Percentiles rank a stretch among this genome's conserved stretches.
These are phyloP conservation scores for Yamadazyma spencermartinsiae DNA, from an alignment of 1,139 yeast genomes.

Conservation along the genomic window DNA sequence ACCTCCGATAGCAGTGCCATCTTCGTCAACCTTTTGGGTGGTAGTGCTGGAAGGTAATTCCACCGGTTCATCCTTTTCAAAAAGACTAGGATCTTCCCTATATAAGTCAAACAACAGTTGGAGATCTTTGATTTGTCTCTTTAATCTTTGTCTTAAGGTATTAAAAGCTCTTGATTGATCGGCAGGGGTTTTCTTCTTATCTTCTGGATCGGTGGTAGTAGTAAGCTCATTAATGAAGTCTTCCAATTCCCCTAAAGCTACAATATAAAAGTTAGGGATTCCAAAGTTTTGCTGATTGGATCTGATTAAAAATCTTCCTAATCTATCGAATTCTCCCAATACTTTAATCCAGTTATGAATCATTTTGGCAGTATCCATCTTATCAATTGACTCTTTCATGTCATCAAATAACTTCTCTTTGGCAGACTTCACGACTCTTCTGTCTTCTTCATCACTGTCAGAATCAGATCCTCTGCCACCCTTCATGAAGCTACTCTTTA, in stretches of 20 bases:
- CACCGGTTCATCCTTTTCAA: slow-evolving; percentile 55
- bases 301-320: slow-evolving; percentile 65
- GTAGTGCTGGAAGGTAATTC: slow-evolving; percentile 24
- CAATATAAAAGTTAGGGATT: slow-evolving; percentile 72
- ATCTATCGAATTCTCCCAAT: slow-evolving; percentile 74
- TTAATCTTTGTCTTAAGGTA: slow-evolving; percentile 84
- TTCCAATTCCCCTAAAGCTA: slow-evolving; percentile 71
- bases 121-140: slow-evolving; percentile 73
- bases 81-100: slow-evolving; percentile 70
- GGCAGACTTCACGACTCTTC: slow-evolving; percentile 88
- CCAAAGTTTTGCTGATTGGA: slow-evolving; percentile 72
- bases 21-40: slow-evolving; percentile 21
- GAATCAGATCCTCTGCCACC: slow-evolving; percentile 50
- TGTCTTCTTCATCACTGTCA: slow-evolving; percentile 65
- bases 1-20: slow-evolving; percentile 17
- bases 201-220: slow-evolving; percentile 55
- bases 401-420: slow-evolving; percentile 92
- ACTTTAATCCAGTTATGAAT: slow-evolving; percentile 81
- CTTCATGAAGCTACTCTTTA: slow-evolving; percentile 54
- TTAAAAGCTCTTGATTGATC: slow-evolving; percentile 86
- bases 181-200: slow-evolving; percentile 75
- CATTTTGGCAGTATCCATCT: slow-evolving; percentile 69
- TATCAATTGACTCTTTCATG: slow-evolving; percentile 65
- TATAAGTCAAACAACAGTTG: slow-evolving; percentile 58
- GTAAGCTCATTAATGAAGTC: slow-evolving; percentile 60